Evolutionary conservation across 192 early-diverging fungal species (phyloP), one percentile per base, ranked within the genome.

Genomic region (Entomortierella beljakovae): DNA sequence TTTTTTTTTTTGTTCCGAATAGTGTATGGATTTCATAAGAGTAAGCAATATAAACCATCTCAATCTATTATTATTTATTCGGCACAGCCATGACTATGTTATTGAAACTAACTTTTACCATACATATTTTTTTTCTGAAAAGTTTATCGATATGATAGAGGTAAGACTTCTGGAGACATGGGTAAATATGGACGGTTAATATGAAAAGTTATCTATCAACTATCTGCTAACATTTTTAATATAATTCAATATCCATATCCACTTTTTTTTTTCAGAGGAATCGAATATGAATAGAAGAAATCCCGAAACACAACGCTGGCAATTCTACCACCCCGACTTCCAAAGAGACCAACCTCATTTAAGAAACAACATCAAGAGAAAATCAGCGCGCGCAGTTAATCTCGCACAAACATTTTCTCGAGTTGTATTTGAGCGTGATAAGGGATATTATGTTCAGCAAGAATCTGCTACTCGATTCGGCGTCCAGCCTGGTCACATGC

Each of bases 241-340:
- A 43, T 9, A 43, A 18, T 43, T 18, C 9, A 43, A 43, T 9
- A 18, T 43, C 42, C 18, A 43, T 18, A 8, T 50, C n/a, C 10
- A 7, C 49, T 50, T 18, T 50, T 6, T 18, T 6, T 18, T 22
- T 22, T 7, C 49, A 89, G 52, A 84, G 74, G 53, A 89, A 84
- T 69, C 83, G 63, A 60, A 81, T 71, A 61, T 86, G 82, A 69
- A 79, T 57, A 38, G 75, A 33, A 64, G 62, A 52, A 79, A 79
- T 35, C 75, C 75, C 34, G 88, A 89, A 68, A 86, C 64, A 38
- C 91, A 96, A 83, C 89, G 92, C 8, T 95, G 95, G 94, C 93
- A 96, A 66, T 96, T 96, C 68, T 89, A 90, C 70, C 95, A 96
- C 68, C 93, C 92, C 1, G 84, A 90, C 38, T 96, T 96, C 62